Base-by-base conservation (phyloP, 225 moss, liverwort and hornwort species). In the Ulota crispa region DNA sequence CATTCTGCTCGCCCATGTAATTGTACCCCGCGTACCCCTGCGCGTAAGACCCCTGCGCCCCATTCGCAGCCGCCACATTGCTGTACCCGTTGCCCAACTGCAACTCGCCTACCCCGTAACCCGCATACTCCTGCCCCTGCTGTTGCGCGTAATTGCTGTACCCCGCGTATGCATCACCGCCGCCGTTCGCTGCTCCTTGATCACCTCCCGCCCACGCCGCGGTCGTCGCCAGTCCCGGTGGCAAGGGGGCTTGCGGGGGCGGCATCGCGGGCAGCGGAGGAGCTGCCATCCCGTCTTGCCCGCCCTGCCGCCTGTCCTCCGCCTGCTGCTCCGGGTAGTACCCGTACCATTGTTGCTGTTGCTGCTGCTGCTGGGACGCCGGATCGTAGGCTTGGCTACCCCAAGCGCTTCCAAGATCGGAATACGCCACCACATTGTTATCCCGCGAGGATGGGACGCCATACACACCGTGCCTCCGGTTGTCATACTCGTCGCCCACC, bases 171-270 rank as follows among this genome's bases (percentile, higher is more conserved):
- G 92, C 75, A 54, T 98, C 92, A 43, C 78, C 83, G 67, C 53
- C 82, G 50, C 87, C 72, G 30, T 92, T 90, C 47, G 85, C 66
- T 63, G 83, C 90, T 42, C 85, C 92, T 24, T 57, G 84, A 76
- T 91, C 92, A 47, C 68, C 88, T 75, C 86, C 66, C 52, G 90
- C 30, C 98, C 98, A 96, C 34, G 90, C 80, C 78, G 91, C 79
- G 70, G 86, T 70, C 69, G 86, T 90, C 52, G 86, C 80, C 84
- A 91, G 82, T 80, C 92, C 89, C 26, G 95, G 95, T 56, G 98
- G 98, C 62, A 95, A 79, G 52, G 97, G 97, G 83, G 91, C 78
- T 87, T 90, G 95, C 64, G 95, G 98, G 75, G 98, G 98, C 56
- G 95, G 98, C 89, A 93, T 88, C 3, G 93, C 76, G 13, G 95